These are phyloP conservation scores for Suaeda aralocaspica DNA, from an alignment of 148 eudicot genomes.

Conservation along the genomic window DNA sequence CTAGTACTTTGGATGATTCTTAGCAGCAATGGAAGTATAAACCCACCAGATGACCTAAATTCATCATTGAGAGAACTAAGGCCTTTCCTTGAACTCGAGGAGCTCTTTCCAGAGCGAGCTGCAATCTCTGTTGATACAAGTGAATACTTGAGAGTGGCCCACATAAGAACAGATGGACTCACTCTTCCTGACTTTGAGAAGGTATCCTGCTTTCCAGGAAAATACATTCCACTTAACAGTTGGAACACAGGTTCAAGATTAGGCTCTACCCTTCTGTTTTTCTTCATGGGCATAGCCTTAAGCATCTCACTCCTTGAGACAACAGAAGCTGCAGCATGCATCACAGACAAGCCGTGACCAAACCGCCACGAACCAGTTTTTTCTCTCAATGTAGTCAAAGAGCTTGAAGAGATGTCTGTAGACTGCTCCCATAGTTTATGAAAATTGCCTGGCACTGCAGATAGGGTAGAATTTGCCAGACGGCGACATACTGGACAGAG, in stretches of 20 bases:
- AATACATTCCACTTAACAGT: slow-evolving; percentile 63
- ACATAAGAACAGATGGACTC: slow-evolving; percentile 65
- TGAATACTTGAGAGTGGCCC: slow-evolving; percentile 91
- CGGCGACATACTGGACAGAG: slow-evolving; percentile 98
- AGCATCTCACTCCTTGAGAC: slow-evolving; percentile 52
- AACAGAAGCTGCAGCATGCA: slow-evolving; percentile 58
- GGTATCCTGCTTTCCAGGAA: slow-evolving; percentile 50
- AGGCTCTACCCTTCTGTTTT: slow-evolving; percentile 35
- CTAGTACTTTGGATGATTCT: slow-evolving; percentile 48
- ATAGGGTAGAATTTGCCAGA: slow-evolving; percentile 75
- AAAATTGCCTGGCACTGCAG: slow-evolving; percentile 51
- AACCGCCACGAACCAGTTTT: slow-evolving; percentile 36
- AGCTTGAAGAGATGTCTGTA: slow-evolving; percentile 15
- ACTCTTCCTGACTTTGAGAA: slow-evolving; percentile 53
- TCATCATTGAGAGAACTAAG: slow-evolving; percentile 56
- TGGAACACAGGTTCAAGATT: slow-evolving; percentile 56
- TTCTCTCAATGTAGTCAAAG: slow-evolving; percentile 22
- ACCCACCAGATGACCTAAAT: slow-evolving; percentile 65
- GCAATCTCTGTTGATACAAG: slow-evolving; percentile 86
- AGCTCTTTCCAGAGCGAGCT: slow-evolving; percentile 56
- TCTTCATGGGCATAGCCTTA: slow-evolving; percentile 45
- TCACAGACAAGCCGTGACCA: slow-evolving; percentile 47
- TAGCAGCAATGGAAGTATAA: slow-evolving; percentile 66
- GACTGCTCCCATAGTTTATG: slow-evolving; percentile 34
- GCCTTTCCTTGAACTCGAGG: slow-evolving; percentile 42